Evolutionary conservation across 208 protist genomes (phyloP), one percentile per base, ranked within the genome.

Genomic region (Porcisia hertigi): DNA sequence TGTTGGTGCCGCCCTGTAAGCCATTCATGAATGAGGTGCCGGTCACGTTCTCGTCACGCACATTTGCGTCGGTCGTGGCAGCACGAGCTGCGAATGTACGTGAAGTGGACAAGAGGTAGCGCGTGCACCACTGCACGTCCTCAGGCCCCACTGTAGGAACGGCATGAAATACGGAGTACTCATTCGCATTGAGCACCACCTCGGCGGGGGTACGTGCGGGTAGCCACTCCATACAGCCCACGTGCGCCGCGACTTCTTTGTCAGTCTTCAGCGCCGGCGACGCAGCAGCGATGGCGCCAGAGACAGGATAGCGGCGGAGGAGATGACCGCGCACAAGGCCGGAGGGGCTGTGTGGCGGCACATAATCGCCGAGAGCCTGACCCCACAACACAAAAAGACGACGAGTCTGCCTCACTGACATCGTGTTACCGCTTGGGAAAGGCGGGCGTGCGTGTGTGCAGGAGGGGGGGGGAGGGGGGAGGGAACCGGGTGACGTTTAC

Each of bases 141-240:
- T 79, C 76, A 12, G 75, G 43, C 47, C 65, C 64, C 63, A 54
- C 30, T 8, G 78, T 64, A 25, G 72, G 43, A 36, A 86, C 58
- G 34, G 72, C 65, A 53, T 80, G 64, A 58, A 90, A 60, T 14
- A 77, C 64, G 39, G 67, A n/a, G 20, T 55, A 67, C 34, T 90
- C 78, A 30, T 70, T 75, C 20, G 67, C 65, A 58, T 78, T 82
- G 18, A 52, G 65, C 39, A 80, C 62, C 36, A 70, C 69, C 62
- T 73, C 70, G 2, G 63, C 65, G 12, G 69, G 69, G 4, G 76
- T 52, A 1, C 49, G 25, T 7, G 76, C 65, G 3, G 70, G 36
- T 25, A 49, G 30, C 69, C 57, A 69, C 43, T 71, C 62, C 4
- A 43, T 2, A 9, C 55, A 7, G 16, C 0, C 36, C 49, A 66